Evolutionary conservation across 2,329 filamentous ascomycete genomes (phyloP).

Genomic region (Fusarium subglutinans): DNA sequence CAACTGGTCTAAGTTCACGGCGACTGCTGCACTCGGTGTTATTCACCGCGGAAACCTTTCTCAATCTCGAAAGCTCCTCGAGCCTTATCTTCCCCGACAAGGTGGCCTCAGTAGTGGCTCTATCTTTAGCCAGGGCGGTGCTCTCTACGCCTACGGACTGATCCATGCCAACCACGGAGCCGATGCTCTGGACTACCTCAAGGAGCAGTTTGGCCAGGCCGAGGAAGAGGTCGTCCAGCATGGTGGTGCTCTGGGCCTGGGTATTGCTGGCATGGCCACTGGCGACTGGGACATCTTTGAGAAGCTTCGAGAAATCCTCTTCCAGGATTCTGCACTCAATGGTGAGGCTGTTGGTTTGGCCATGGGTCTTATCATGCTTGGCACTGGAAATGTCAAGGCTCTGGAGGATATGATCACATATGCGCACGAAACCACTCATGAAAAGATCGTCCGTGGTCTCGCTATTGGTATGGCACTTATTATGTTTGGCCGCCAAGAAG

Average conservation of each 20-base stretch:
- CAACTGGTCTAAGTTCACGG: constrained; percentile 99
- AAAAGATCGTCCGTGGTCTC: constrained; percentile 97
- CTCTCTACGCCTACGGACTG: constrained; percentile 91
- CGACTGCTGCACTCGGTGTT: constrained; percentile 93
- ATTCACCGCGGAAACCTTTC: constrained; percentile 96
- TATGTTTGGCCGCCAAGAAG: constrained; percentile 97
- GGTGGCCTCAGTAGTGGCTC: constrained; percentile 81
- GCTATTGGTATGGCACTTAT: constrained; percentile 97
- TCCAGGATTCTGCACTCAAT: constrained; percentile 93
- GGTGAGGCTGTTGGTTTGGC: constrained; percentile 95
- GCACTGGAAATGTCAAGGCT: constrained; percentile 93
- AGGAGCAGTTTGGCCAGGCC: constrained; percentile 76
- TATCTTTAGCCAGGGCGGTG: constrained; percentile 94
- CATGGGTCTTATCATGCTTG: constrained; percentile 98
- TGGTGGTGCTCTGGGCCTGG: constrained; percentile 91
- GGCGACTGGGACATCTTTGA: constrained; percentile 92
- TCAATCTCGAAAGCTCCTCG: constrained; percentile 90
- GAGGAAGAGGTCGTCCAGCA: constrained; percentile 96
- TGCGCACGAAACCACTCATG: constrained; percentile 96
- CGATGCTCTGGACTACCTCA: constrained; percentile 83
- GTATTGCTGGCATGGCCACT: constrained; percentile 97
- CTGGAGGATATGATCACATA: constrained; percentile 98
- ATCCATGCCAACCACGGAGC: constrained; percentile 98
- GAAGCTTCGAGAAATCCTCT: constrained; percentile 87
- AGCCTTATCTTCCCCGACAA: constrained; percentile 89